Conservation (phyloP, 345 rosid species). For the Kandelia obovata region DNA sequence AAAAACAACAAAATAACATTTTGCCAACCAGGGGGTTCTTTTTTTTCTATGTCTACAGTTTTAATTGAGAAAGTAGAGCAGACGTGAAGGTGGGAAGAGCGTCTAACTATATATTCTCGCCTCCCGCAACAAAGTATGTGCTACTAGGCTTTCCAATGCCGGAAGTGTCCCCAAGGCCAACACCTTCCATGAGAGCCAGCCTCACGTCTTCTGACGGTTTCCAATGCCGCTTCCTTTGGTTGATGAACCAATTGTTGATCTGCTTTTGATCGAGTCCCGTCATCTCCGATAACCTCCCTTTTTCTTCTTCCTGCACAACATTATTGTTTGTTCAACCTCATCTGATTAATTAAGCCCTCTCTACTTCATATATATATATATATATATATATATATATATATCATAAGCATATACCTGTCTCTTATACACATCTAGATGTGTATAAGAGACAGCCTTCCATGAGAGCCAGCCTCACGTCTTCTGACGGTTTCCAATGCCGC, state of each 20-base stretch:
- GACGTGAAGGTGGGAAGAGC: neutral
- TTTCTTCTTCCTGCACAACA: constrained; percentile 54
- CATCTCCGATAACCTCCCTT: constrained; percentile 38
- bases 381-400: too few relatives aligned
- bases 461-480: constrained; percentile 42
- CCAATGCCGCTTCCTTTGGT: constrained; percentile 33
- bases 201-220: constrained; percentile 31
- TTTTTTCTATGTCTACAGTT: too few relatives aligned
- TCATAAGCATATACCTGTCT: too few relatives aligned
- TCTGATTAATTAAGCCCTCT: too few relatives aligned
- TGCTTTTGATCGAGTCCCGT: constrained; percentile 24
- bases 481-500: constrained; percentile 29
- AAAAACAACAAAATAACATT: too few relatives aligned
- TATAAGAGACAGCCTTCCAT: too few relatives aligned
- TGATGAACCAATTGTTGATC: constrained; percentile 28
- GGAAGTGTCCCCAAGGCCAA: neutral
- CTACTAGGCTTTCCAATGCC: constrained; percentile 2
- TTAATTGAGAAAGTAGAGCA: too few relatives aligned
- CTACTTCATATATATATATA: too few relatives aligned
- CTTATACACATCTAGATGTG: too few relatives aligned
- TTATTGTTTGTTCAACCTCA: too few relatives aligned
- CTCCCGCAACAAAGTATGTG: constrained; percentile 18
- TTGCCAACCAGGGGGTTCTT: too few relatives aligned
- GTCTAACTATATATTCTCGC: neutral
- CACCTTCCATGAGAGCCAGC: constrained; percentile 42